A percentile compares a stretch with the other conserved stretches of the same genome.
Conservation (phyloP, 2,329 filamentous ascomycete species). For the Myrmaecium sp. region DNA sequence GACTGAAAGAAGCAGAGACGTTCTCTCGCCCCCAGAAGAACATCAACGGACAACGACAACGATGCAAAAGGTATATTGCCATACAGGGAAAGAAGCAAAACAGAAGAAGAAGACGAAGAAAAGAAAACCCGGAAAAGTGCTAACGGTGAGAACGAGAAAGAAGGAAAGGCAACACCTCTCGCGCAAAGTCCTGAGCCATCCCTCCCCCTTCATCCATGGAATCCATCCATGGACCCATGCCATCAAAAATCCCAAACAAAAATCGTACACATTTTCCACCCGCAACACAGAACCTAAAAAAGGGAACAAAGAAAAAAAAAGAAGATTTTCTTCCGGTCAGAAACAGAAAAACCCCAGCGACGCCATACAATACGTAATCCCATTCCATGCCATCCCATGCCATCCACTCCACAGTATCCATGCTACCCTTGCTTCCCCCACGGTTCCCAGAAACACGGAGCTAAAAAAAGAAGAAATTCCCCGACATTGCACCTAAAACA, state of each 20-base stretch:
- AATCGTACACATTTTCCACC: slow-evolving; percentile 2
- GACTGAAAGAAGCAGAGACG: too few relatives aligned
- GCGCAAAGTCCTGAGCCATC: slow-evolving; percentile 1
- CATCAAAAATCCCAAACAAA: background rate
- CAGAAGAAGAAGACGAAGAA: slow-evolving; percentile 6
- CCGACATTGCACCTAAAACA: slow-evolving; percentile 12
- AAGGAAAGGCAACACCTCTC: slow-evolving; percentile 1
- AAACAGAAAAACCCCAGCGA: too few relatives aligned
- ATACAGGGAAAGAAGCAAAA: too few relatives aligned
- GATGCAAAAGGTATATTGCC: too few relatives aligned
- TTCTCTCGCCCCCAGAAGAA: too few relatives aligned
- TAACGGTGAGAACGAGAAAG: slow-evolving; percentile 2
- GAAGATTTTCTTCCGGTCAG: too few relatives aligned
- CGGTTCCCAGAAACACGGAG: background rate
- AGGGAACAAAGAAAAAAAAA: too few relatives aligned
- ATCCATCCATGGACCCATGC: slow-evolving; percentile 1
- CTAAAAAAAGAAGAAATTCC: slow-evolving; percentile 1
- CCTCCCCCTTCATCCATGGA: background rate
- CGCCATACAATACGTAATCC: too few relatives aligned
- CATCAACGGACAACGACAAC: too few relatives aligned
- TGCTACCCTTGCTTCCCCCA: background rate
- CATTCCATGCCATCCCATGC: too few relatives aligned
- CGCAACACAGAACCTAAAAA: slow-evolving; percentile 1
- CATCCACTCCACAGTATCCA: slow-evolving; percentile 1
- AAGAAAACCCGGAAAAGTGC: slow-evolving; percentile 4